Percentiles rank a stretch among this genome's conserved stretches.
These are phyloP conservation scores for Aphanomyces astaci DNA, from an alignment of 352 stramenopile species.

Conservation along the genomic window DNA sequence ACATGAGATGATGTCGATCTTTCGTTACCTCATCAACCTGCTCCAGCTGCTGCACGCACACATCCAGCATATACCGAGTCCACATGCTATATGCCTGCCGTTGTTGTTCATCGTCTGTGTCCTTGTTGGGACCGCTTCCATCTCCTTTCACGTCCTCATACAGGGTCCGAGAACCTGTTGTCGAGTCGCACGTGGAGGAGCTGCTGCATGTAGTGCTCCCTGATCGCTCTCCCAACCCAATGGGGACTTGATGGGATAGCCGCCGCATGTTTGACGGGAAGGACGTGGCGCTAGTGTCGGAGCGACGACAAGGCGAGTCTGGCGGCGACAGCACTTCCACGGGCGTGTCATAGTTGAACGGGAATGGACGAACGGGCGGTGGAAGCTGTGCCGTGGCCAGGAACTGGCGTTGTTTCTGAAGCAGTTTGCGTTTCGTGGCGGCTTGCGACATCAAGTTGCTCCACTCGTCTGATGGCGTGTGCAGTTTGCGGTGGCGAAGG, in stretches of 20 bases:
- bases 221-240: not conserved
- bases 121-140: not conserved
- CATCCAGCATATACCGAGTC: conserved; percentile 17
- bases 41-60: conserved; percentile 10
- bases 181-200: conserved; percentile 2
- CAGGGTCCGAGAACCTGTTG: too few relatives aligned
- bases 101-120: too few relatives aligned
- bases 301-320: not conserved
- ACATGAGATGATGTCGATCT: not conserved
- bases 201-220: not conserved
- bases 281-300: not conserved
- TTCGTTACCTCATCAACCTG: not conserved
- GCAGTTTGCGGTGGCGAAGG: not conserved
- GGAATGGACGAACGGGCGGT: not conserved
- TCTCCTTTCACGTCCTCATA: not conserved
- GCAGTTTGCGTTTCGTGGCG: not conserved
- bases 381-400: not conserved
- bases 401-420: not conserved
- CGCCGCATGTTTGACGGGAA: not conserved
- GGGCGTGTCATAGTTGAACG: not conserved
- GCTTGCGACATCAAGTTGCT: not conserved
- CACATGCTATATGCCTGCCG: not conserved
- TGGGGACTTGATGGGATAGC: not conserved
- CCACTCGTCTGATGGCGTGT: not conserved
- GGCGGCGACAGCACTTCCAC: too few relatives aligned